Evolutionary conservation across 805 yeast species (phyloP).

Genomic region (Metschnikowia lachancei): DNA sequence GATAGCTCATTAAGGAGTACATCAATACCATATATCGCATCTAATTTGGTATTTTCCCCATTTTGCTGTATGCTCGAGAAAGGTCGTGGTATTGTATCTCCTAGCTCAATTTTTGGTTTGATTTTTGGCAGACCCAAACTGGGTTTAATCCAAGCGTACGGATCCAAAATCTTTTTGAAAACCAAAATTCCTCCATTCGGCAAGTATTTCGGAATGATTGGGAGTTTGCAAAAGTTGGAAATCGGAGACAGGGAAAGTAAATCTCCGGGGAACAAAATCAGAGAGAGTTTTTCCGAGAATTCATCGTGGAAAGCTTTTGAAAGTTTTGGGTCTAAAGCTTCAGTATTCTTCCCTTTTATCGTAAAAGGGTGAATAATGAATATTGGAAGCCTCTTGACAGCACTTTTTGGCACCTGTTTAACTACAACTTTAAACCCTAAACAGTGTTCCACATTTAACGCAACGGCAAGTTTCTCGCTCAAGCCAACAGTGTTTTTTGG

Average conservation of each 20-base stretch:
- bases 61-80: conserved; percentile 37
- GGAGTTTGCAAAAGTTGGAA: conserved; percentile 53
- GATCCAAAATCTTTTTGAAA: conserved; percentile 46
- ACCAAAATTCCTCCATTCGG: conserved; percentile 62
- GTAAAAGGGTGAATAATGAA: conserved; percentile 55
- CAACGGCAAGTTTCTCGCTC: conserved; percentile 51
- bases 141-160: conserved; percentile 42
- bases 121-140: conserved; percentile 28
- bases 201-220: conserved; percentile 44
- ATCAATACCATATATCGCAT: conserved; percentile 57
- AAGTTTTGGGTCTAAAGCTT: conserved; percentile 26
- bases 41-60: conserved; percentile 12
- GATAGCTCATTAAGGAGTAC: conserved; percentile 38
- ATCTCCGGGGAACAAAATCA: conserved; percentile 19
- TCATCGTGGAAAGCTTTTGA: conserved; percentile 28
- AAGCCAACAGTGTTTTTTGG: conserved; percentile 47
- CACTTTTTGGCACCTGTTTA: conserved; percentile 41
- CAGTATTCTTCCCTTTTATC: conserved; percentile 38
- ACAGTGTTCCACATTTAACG: conserved; percentile 49
- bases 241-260: conserved; percentile 35
- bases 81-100: conserved; percentile 46
- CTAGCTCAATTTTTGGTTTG: conserved; percentile 45
- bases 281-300: conserved; percentile 21
- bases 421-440: conserved; percentile 56
- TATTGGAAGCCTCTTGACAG: conserved; percentile 37